Evolutionary conservation across 2,329 filamentous ascomycete species (phyloP), one percentile per base, ranked within the genome.

Genomic region (Leptographium lundbergii): DNA sequence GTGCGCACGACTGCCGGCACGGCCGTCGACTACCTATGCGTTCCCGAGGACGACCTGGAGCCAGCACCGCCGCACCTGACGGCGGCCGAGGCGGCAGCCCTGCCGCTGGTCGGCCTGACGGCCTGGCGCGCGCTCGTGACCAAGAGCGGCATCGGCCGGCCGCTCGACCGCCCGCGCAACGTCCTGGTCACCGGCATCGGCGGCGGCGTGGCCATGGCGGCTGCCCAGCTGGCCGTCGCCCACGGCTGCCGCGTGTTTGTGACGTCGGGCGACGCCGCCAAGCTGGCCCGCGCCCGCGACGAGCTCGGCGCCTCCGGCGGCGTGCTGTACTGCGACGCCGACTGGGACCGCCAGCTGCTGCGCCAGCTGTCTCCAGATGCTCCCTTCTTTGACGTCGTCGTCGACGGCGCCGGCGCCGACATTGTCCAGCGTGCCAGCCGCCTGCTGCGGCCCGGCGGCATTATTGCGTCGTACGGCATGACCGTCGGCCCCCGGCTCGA

Each of bases 391-490:
- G 94, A 97, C 72, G 85, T 87, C 24, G 86, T 97, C 54, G 81
- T 97, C 64, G 94, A 97, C 72, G 92, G 94, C 2, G 91, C 92
- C 0, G 92, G 92, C 3, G 91, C 90, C 1, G 86, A 95, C 72
- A 78, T 96, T 51, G 81, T 95, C n/a, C 75, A 78, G 45, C 87
- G 85, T 69, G 80, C 82, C 1, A 74, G 78, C 54, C 84, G 77
- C 67, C 68, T 96, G 57, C 75, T 97, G 57, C 91, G 89, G 81
- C 72, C 80, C 1, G 92, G 94, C 6, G 94, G 91, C 58, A 79
- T 92, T n/a, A 86, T 97, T 61, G 81, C 85, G 2, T 77, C 86
- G 65, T 97, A 97, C 70, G 92, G 94, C 61, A 96, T 97, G 92
- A 97, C 92, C 0, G 75, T 88, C 2, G 76, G 78, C 0, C 91